Evolutionary conservation across 176 grass and related monocot species (phyloP).

Genomic region (Raddia guianensis): DNA sequence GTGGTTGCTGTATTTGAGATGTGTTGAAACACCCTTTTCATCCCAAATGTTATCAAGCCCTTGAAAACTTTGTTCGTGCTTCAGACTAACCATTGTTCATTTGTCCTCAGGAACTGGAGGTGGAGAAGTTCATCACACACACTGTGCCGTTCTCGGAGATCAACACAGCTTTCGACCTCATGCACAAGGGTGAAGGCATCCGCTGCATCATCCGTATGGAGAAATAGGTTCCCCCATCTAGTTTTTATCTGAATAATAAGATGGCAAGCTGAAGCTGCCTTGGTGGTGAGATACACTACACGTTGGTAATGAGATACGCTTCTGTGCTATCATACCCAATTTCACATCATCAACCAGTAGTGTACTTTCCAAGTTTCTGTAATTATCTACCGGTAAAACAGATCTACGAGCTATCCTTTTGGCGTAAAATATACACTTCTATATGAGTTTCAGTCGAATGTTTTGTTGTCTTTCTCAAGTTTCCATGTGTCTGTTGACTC

Average conservation of each 20-base stretch:
- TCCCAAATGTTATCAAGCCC: not conserved
- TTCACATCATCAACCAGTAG: slow-evolving; percentile 31
- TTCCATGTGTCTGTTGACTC: not conserved
- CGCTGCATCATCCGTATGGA: slow-evolving; percentile 92
- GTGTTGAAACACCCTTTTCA: not conserved
- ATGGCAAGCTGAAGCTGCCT: slow-evolving; percentile 17
- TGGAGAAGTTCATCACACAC: slow-evolving; percentile 93
- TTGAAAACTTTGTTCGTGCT: not conserved
- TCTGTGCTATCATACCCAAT: slow-evolving; percentile 14
- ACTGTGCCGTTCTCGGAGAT: slow-evolving; percentile 66
- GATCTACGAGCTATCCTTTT: not conserved
- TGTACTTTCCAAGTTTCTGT: slow-evolving; percentile 25
- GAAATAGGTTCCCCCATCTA: slow-evolving; percentile 25
- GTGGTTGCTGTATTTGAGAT: not conserved
- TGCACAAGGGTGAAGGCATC: slow-evolving; percentile 70
- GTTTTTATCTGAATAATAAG: slow-evolving; percentile 28
- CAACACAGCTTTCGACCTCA: slow-evolving; percentile 79
- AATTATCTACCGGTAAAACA: not conserved
- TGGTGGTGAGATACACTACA: slow-evolving; percentile 14
- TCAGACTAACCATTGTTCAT: not conserved
- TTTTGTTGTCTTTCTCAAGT: not conserved
- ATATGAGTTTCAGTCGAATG: not conserved
- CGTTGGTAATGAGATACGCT: not conserved
- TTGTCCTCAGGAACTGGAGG: slow-evolving; percentile 58
- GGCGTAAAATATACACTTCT: not conserved